Base-by-base conservation (phyloP, 2,329 filamentous ascomycete genomes). In the Orbilia javanica region DNA sequence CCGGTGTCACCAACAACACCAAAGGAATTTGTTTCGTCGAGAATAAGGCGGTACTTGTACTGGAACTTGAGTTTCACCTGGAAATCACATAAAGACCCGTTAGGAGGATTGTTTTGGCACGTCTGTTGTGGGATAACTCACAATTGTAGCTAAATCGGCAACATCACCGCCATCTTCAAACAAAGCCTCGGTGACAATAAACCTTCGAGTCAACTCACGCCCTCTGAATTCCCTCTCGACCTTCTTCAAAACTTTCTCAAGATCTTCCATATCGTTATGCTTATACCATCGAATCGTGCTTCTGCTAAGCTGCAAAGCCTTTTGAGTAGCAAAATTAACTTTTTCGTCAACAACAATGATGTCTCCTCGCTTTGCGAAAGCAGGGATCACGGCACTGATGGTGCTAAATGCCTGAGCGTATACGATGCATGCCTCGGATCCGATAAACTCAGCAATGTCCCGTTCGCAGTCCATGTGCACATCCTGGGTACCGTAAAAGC, bases 401-500 rank as follows among this genome's bases (percentile, higher is more conserved):
- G 96, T 97, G 27, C 93, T 97, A 84, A 99, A 98, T 3, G 94
- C 91, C 83, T 99, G 96, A 0, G 96, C 93, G 83, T 99, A 99
- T 76, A 99, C 90, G 81, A 99, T 98, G 83, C 93, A 96, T 34
- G 92, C 91, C 68, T 94, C 90, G 0, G 93, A 93, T 25, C 96
- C 96, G 27, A 99, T 85, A 83, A 95, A 97, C 8, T 92, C 89
- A 25, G 96, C 94, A 82, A 99, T 94, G 83, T 98, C 95, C 71
- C 93, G 90, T 85, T 99, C 96, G 15, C 93, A 94, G 86, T 96
- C 96, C 89, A 97, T 95, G 85, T 99, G 96, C 53, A 98, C 94
- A 85, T 99, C 96, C 84, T 98, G 95, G 34, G 94, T 99, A 80
- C 94, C 96, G 86, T 99, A 99, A 86, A 99, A 99, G 80, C 97